Conservation (phyloP, 306 rosid species). For the Trichosanthes cucumerina region DNA sequence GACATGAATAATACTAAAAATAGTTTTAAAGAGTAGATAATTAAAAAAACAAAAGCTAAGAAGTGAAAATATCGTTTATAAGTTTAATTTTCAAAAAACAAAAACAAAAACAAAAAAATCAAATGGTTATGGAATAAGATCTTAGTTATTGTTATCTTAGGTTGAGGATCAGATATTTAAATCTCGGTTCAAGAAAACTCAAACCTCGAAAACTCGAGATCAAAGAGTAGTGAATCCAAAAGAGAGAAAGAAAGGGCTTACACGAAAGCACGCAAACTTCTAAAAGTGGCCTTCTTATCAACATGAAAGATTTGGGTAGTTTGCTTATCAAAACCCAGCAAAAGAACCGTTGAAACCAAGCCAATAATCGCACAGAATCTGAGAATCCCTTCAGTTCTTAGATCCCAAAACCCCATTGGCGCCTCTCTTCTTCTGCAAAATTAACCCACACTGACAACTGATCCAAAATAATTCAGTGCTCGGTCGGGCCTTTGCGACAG, state of each 20-base stretch:
- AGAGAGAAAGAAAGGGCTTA: conserved; percentile 11
- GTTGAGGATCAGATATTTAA: too few relatives aligned
- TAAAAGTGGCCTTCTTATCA: conserved; percentile 43
- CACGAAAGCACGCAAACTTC: conserved; percentile 44
- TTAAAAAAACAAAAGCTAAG: too few relatives aligned
- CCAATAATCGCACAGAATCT: conserved; percentile 35
- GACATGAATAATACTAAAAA: too few relatives aligned
- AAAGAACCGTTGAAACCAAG: conserved; percentile 32
- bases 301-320: conserved; percentile 24
- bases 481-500: not conserved
- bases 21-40: too few relatives aligned
- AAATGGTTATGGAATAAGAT: too few relatives aligned
- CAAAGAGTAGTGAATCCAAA: not conserved
- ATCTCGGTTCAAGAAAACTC: too few relatives aligned
- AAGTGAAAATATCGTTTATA: too few relatives aligned
- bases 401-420: conserved; percentile 22
- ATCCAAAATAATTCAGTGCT: not conserved
- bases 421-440: not conserved
- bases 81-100: too few relatives aligned
- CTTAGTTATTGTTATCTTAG: too few relatives aligned
- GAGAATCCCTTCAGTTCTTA: conserved; percentile 25
- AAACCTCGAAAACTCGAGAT: too few relatives aligned
- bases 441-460: too few relatives aligned
- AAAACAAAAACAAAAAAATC: too few relatives aligned
- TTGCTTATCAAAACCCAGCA: conserved; percentile 50